Percentiles rank a stretch among this genome's conserved stretches.
Conservation (phyloP, 148 eudicot genomes). For the Rhododendron henanense region DNA sequence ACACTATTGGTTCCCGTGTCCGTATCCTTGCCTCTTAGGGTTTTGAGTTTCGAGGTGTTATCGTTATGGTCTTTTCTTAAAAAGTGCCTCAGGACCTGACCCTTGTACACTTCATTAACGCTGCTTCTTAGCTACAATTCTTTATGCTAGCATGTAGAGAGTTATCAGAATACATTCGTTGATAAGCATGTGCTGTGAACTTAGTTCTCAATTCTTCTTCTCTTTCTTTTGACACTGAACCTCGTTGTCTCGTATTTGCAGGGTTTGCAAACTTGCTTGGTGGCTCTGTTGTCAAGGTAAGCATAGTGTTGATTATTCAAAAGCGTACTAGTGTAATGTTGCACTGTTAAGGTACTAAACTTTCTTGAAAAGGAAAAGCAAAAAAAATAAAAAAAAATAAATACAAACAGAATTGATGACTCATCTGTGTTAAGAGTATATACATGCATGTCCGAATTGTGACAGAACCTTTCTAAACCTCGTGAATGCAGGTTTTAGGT, state of each 20-base stretch:
- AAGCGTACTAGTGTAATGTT: not conserved
- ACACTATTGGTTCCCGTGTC: not conserved
- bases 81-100: not conserved
- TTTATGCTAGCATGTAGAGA: not conserved
- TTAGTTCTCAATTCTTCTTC: constrained; percentile 1
- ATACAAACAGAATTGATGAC: not conserved
- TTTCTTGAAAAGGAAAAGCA: not conserved
- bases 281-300: constrained; percentile 86
- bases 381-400: not conserved
- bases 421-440: not conserved
- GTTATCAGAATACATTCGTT: not conserved
- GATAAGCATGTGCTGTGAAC: constrained; percentile 4
- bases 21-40: not conserved
- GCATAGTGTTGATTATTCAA: constrained; percentile 11
- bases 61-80: not conserved
- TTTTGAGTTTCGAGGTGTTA: not conserved
- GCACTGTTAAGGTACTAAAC: not conserved
- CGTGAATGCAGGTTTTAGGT: not conserved
- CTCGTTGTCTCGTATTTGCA: constrained; percentile 27
- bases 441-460: not conserved
- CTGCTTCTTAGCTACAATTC: not conserved
- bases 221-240: constrained; percentile 11
- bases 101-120: not conserved
- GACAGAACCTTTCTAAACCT: not conserved
- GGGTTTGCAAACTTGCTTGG: constrained; percentile 99